Base-by-base conservation (phyloP, 2,329 filamentous ascomycete genomes). In the Diaporthe ilicicola region DNA sequence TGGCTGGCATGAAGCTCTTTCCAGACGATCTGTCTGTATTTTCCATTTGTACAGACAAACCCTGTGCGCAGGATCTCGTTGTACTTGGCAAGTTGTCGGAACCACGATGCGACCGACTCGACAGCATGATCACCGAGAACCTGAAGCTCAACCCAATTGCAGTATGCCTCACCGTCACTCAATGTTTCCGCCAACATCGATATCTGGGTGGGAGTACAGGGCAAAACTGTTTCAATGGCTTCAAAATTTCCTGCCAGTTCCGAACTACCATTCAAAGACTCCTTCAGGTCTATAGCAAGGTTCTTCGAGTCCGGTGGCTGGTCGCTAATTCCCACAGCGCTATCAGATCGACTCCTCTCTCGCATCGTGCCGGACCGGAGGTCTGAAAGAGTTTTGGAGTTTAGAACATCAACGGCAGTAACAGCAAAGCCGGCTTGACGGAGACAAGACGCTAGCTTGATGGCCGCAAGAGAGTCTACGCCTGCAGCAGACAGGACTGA, bases 141-240 rank as follows among this genome's bases (percentile, higher is more conserved):
- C n/a, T 88, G 83, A 1, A 97, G 78, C 75, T 92, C 88, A 13
- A 96, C 83, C 84, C 91, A 91, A 75, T 97, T 98, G 81, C 92
- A 93, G 77, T 98, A 97, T 9, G 91, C 86, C 56, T 81, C 81
- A 2, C 84, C 74, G 72, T 91, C 84, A 22, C 83, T 84, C 3
- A 85, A 80, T 0, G 93, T 95, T 81, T 97, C 94, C 0, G 89
- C 85, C 19, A 97, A 84, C 94, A 97, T 97, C 1, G 93, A 91
- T 22, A 87, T 83, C 76, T 98, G 95, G 12, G 96, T 84, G 17
- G 90, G 87, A 4, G 91, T 95, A 78, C 93, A 96, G 5, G 86
- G 86, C 22, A 88, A 76, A 5, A 89, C 79, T 7, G 73, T 75
- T 4, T 86, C 78, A n/a, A 91, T 76, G 29, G 82, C 79, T 42